Percentiles rank a stretch among this genome's conserved stretches.
phyloP scores from a whole-genome alignment of 257 asterid genomes.

The Capsicum chinense region DNA sequence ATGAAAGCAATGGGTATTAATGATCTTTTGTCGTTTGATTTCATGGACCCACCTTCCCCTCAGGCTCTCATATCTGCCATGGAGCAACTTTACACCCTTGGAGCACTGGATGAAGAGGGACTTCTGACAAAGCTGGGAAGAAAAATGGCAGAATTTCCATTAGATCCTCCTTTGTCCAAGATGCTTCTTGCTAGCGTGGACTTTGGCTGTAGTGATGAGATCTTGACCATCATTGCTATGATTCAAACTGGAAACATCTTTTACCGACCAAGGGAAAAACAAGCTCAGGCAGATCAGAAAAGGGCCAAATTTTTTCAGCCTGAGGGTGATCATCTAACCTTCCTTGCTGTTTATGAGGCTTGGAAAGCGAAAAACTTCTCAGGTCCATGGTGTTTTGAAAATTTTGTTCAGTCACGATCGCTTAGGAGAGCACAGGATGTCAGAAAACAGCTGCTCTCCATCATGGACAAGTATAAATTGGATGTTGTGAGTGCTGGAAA shows the following conservation, averaged over 20 bases:
- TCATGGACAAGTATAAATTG: constrained; percentile 93
- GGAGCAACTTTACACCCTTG: constrained; percentile 92
- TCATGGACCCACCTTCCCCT: constrained; percentile 96
- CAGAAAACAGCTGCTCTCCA: constrained; percentile 81
- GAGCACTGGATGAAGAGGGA: constrained; percentile 92
- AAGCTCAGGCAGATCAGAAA: constrained; percentile 92
- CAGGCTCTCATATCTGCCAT: constrained; percentile 92
- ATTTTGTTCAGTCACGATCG: constrained; percentile 84
- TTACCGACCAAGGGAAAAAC: constrained; percentile 94
- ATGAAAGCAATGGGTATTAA: constrained; percentile 98
- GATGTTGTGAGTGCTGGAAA: constrained; percentile 87
- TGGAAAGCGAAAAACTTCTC: constrained; percentile 94
- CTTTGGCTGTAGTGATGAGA: constrained; percentile 95
- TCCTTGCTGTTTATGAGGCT: constrained; percentile 93
- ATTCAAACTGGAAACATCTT: constrained; percentile 90
- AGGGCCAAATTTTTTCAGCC: constrained; percentile 89
- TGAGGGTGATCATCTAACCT: constrained; percentile 89
- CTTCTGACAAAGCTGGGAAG: constrained; percentile 92
- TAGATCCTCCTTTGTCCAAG: constrained; percentile 89
- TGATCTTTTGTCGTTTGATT: constrained; percentile 84
- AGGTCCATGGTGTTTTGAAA: constrained; percentile 95
- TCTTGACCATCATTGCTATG: constrained; percentile 91
- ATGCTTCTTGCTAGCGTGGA: constrained; percentile 96
- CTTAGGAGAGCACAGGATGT: constrained; percentile 92
- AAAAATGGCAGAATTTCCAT: constrained; percentile 95